Evolutionary conservation across 768 basidiomycete species (phyloP).

Genomic region (Xanthoconium stramineum): DNA sequence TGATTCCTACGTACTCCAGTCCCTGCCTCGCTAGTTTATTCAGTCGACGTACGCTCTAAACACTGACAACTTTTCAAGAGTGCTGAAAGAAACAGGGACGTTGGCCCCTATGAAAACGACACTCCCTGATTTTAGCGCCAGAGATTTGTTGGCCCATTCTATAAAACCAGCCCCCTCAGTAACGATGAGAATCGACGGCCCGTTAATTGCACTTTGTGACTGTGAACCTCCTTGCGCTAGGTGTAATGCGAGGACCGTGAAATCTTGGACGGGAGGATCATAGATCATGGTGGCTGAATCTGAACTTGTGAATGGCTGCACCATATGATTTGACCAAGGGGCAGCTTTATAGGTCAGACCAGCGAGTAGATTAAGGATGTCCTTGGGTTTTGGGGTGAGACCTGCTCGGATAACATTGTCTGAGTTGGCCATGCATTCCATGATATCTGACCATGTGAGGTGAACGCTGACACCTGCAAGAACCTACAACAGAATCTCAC

Average conservation of each 20-base stretch:
- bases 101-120: slow-evolving; percentile 83
- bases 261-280: slow-evolving; percentile 92
- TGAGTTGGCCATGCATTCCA: slow-evolving; percentile 98
- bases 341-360: slow-evolving; percentile 84
- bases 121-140: slow-evolving; percentile 59
- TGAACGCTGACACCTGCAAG: not conserved
- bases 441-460: slow-evolving; percentile 63
- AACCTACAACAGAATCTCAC: slow-evolving; percentile 40
- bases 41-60: slow-evolving; percentile 30
- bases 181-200: slow-evolving; percentile 82
- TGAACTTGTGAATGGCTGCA: slow-evolving; percentile 54
- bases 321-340: slow-evolving; percentile 63
- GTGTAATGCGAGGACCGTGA: slow-evolving; percentile 72
- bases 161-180: slow-evolving; percentile 65
- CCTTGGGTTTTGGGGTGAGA: slow-evolving; percentile 93
- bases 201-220: slow-evolving; percentile 61
- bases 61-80: slow-evolving; percentile 25
- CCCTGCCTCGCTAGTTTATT: not conserved
- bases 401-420: slow-evolving; percentile 99
- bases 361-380: slow-evolving; percentile 84
- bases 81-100: slow-evolving; percentile 48
- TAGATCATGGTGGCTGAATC: slow-evolving; percentile 54
- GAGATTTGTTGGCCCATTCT: slow-evolving; percentile 40
- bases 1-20: not conserved
- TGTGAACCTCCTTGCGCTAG: slow-evolving; percentile 46